Base-by-base conservation (phyloP, 192 early-diverging fungal genomes). In the Dissophora ornata region DNA sequence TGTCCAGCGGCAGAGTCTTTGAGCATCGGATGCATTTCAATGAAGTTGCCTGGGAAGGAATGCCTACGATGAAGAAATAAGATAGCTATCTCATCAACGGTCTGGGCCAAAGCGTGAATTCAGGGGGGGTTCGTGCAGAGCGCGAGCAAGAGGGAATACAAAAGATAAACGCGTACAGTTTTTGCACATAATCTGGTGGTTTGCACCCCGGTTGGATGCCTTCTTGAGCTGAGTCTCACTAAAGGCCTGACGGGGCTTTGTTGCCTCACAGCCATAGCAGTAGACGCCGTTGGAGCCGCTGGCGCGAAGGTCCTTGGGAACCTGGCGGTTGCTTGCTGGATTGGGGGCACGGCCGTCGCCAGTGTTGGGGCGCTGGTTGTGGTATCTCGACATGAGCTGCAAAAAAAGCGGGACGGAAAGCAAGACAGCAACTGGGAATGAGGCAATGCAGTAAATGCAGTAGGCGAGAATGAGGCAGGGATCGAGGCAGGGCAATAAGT, bases 221-320 rank as follows among this genome's bases (percentile, higher is more conserved):
- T 75, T 75, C 45, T 67, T 75, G 18, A 75, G 29, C 40, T 75
- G 71, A 9, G 63, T 66, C 57, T 75, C 71, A 32, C 57, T 67
- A 29, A 75, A 75, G 33, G 71, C 62, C 25, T 26, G 63, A 38
- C 57, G 57, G 9, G 63, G 57, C 57, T 62, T 75, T 11, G 12
- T 61, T 45, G 60, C 47, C 10, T 52, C 32, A 41, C 71, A 75
- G 18, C 71, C 71, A 44, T 75, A 75, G 22, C 71, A 75, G n/a
- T 48, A 75, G 32, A 67, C 38, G 18, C 33, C 26, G 10, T 45
- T 22, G 10, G 15, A 6, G 6, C 36, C 36, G 36, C 36, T 13
- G 13, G 36, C 46, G 2, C 57, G 57, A 29, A 48, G 19, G 3
- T 49, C 21, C 22, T 32, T 2, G 18, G 62, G 57, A 24, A 67